Percentiles rank a stretch among this genome's conserved stretches.
phyloP scores from a whole-genome alignment of 1,284 basidiomycete species.

The Mycena citricolor region DNA sequence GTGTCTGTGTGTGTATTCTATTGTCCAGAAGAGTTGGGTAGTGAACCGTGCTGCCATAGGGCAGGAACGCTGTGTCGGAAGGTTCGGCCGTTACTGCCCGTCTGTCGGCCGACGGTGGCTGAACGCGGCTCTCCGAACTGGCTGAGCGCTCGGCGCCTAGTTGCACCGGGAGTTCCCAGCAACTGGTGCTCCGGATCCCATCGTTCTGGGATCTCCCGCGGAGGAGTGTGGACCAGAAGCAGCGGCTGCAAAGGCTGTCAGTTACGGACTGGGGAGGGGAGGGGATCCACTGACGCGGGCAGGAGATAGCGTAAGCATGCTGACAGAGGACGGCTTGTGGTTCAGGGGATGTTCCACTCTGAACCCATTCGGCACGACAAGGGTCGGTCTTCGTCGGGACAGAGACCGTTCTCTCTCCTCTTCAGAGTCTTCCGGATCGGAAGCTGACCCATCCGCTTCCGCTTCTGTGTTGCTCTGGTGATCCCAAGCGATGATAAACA shows the following conservation, averaged over 20 bases:
- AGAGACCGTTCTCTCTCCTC: constrained; percentile 28
- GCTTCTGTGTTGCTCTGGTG: constrained; percentile 30
- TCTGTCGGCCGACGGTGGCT: too few relatives aligned
- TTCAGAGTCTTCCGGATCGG: constrained; percentile 28
- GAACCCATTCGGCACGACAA: constrained; percentile 45
- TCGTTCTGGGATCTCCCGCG: constrained; percentile 44
- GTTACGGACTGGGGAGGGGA: background rate
- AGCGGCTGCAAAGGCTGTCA: constrained; percentile 42
- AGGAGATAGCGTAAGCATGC: constrained; percentile 68
- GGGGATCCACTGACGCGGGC: constrained; percentile 51
- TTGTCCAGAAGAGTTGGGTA: background rate
- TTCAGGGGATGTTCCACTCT: constrained; percentile 45
- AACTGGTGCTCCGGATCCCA: too few relatives aligned
- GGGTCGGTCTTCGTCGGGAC: constrained; percentile 40
- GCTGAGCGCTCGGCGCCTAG: too few relatives aligned
- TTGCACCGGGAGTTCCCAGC: too few relatives aligned
- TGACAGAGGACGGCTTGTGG: constrained; percentile 53
- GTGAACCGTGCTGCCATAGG: constrained; percentile 1
- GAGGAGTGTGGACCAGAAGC: constrained; percentile 63
- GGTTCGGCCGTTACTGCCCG: too few relatives aligned
- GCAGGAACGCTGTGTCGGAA: too few relatives aligned
- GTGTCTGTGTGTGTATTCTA: constrained; percentile 6
- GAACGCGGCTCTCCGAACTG: too few relatives aligned
- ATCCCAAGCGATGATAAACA: constrained; percentile 78
- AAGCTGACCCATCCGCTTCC: constrained; percentile 8